Conservation (phyloP, 257 asterid species). For the Salvia hispanica region DNA sequence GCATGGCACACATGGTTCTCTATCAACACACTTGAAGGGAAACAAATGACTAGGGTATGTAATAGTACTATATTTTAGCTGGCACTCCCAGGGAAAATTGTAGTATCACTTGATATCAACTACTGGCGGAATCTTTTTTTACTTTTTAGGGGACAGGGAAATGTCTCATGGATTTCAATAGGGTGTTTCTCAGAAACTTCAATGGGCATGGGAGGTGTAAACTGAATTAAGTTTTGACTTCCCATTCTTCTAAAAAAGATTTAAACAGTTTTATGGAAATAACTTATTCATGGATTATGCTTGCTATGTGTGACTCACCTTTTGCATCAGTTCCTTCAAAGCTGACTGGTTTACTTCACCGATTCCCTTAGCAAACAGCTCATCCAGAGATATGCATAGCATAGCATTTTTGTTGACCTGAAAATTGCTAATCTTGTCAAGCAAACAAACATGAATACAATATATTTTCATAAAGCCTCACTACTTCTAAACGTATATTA, state of each 20-base stretch:
- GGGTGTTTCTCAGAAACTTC: neutral
- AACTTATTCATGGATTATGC: constrained; percentile 9
- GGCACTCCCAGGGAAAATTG: neutral
- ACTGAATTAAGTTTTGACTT: constrained; percentile 8
- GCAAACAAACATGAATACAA: constrained; percentile 15
- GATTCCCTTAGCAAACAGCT: constrained; percentile 76
- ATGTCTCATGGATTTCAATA: neutral
- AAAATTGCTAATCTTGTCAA: constrained; percentile 32
- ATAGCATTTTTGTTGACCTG: constrained; percentile 84
- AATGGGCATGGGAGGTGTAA: neutral
- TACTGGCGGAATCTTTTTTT: neutral
- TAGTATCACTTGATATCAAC: neutral
- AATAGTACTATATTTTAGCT: neutral
- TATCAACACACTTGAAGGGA: constrained; percentile 8
- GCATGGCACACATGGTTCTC: constrained; percentile 17
- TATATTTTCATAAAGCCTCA: neutral
- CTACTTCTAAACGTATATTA: constrained; percentile 1
- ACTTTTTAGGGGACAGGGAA: neutral
- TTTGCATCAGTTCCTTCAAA: constrained; percentile 64
- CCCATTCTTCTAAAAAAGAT: constrained; percentile 22
- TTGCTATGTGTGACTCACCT: constrained; percentile 48
- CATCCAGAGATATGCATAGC: constrained; percentile 81
- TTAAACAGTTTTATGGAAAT: constrained; percentile 22
- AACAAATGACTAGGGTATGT: constrained; percentile 1
- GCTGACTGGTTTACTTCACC: constrained; percentile 51